A percentile compares a stretch with the other conserved stretches of the same genome.
Evolutionary conservation across 1,284 basidiomycete species (phyloP).

Genomic region (Rhizoctonia solani): DNA sequence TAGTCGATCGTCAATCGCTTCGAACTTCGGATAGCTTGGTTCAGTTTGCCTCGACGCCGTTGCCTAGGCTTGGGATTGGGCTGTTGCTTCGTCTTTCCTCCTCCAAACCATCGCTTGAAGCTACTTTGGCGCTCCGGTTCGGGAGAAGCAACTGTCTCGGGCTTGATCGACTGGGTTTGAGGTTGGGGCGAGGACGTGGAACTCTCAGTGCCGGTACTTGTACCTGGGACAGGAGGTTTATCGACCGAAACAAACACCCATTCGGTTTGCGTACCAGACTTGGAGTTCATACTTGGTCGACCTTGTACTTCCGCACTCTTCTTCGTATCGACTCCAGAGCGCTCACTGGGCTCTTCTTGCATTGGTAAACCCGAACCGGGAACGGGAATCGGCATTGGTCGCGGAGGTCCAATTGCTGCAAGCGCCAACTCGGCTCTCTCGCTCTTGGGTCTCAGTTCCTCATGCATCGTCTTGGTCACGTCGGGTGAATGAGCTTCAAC

Average conservation of each 20-base stretch:
- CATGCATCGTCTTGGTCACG: background rate
- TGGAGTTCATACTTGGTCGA: background rate
- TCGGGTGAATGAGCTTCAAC: conserved; percentile 16
- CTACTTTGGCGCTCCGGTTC: too few species aligned
- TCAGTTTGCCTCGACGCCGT: too few species aligned
- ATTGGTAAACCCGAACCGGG: background rate
- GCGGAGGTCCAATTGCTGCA: conserved; percentile 1
- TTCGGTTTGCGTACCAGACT: conserved; percentile 13
- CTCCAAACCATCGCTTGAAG: too few species aligned
- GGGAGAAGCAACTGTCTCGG: too few species aligned
- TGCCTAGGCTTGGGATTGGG: too few species aligned
- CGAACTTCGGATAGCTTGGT: too few species aligned
- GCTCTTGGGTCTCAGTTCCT: conserved; percentile 4
- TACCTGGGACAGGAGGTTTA: background rate
- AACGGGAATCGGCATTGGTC: background rate
- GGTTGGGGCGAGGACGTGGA: background rate
- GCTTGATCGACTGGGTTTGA: too few species aligned
- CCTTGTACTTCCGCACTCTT: too few species aligned
- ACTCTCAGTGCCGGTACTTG: background rate
- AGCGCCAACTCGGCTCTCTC: conserved; percentile 16
- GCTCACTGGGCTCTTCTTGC: background rate
- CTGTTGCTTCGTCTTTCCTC: too few species aligned
- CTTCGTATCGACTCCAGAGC: too few species aligned
- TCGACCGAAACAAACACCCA: conserved; percentile 30
- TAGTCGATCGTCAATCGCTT: too few species aligned